Evolutionary conservation across 2,329 filamentous ascomycete species (phyloP).

Genomic region (Monosporascus sp.): DNA sequence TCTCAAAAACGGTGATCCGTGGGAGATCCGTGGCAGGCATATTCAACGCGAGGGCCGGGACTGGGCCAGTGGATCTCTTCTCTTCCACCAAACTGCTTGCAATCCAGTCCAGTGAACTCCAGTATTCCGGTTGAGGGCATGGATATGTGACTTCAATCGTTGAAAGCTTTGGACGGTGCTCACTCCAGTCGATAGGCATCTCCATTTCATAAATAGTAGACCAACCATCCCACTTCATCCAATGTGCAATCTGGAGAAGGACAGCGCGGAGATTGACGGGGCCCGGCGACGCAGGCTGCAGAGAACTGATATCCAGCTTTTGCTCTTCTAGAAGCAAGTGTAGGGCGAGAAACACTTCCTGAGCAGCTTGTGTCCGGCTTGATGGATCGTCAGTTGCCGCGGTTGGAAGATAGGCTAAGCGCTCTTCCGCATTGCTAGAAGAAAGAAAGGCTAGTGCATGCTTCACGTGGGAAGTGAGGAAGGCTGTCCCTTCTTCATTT

Average conservation of each 20-base stretch:
- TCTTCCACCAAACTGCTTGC: constrained; percentile 37
- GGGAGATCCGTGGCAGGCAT: constrained; percentile 44
- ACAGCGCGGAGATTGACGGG: constrained; percentile 60
- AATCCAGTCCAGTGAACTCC: constrained; percentile 48
- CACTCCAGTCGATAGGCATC: constrained; percentile 40
- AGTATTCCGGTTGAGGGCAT: constrained; percentile 25
- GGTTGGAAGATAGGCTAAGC: constrained; percentile 62
- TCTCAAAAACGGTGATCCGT: constrained; percentile 64
- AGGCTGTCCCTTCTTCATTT: constrained; percentile 26
- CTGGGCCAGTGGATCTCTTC: constrained; percentile 3
- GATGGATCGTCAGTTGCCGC: constrained; percentile 47
- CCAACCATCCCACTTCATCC: constrained; percentile 67
- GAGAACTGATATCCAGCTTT: constrained; percentile 64
- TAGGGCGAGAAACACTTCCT: constrained; percentile 67
- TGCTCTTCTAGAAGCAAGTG: constrained; percentile 87
- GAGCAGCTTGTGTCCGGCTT: constrained; percentile 53
- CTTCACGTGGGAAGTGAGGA: constrained; percentile 47
- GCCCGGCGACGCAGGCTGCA: constrained; percentile 39
- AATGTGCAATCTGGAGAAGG: constrained; percentile 73
- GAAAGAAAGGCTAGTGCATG: constrained; percentile 62
- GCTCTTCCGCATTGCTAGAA: constrained; percentile 52
- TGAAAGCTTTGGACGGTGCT: constrained; percentile 5
- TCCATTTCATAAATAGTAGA: constrained; percentile 45
- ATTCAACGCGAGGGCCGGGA: constrained; percentile 14
- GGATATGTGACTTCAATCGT: constrained; percentile 2